Base-by-base conservation (phyloP, 2,329 filamentous ascomycete genomes). In the Simplicillium sp. region DNA sequence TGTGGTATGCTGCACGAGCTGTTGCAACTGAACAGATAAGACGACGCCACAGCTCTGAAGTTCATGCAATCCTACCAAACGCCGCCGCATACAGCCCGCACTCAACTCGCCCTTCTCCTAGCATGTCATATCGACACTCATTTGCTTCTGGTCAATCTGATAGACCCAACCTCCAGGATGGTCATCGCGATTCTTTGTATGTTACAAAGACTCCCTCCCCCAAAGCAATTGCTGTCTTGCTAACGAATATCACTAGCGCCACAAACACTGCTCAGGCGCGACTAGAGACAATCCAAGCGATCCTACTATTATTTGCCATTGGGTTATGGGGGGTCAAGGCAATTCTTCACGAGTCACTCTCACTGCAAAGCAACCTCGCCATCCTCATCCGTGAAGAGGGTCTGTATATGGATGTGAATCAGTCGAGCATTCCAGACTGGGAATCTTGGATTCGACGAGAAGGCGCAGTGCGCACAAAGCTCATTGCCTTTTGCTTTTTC, bases 221-320 rank as follows among this genome's bases (percentile, higher is more conserved):
- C n/a, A 18, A n/a, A 7, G 8, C 14, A 11, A 7, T 14, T 35
- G 31, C 37, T 14, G 20, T 37, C 28, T 40, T 15, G 29, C 5
- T 11, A 29, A 3, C 12, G 31, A 29, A 41, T 12, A 13, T 17
- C 12, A 7, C 16, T 28, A 77, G 74, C 51, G 75, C 73, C 11
- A 68, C 73, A 1, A 82, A 78, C 43, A 77, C 73, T 0, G 72
- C 73, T 0, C 72, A 76, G 49, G 69, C 75, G 3, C 65, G 75
- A 0, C 65, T 83, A 35, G 78, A 83, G 53, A 83, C 77, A 0
- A 80, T 81, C 3, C 79, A 83, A 50, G 73, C 78, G 3, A 64
- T 83, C 2, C 58, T 83, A 0, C 55, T 83, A 1, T 66, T 80
- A 4, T 78, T 79, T 47, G 72, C 73, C 0, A 68, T 78, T 8